Percentiles rank a stretch among this genome's conserved stretches.
Conservation (phyloP, 345 rosid species). For the Sisymbrium irio region DNA sequence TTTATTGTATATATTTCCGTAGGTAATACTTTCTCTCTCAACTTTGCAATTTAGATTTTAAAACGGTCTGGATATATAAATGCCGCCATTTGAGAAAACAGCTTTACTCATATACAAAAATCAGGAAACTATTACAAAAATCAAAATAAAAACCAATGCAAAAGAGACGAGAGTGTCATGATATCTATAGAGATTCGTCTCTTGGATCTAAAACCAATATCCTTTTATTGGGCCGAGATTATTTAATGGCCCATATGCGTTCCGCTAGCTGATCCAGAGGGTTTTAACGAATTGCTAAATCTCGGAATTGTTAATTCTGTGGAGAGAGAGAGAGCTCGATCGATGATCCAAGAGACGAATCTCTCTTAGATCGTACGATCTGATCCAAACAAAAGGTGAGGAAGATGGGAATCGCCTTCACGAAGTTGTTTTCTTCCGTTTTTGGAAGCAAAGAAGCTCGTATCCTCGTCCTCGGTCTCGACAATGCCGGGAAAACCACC, state of each 20-base stretch:
- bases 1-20: neutral
- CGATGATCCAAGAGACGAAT: constrained; percentile 32
- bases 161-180: neutral
- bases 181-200: too few relatives aligned
- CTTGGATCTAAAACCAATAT: too few relatives aligned
- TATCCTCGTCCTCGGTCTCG: constrained; percentile 88
- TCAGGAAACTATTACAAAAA: neutral
- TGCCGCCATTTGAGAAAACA: neutral
- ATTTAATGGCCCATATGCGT: neutral
- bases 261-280: neutral
- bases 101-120: neutral
- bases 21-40: neutral
- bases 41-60: neutral
- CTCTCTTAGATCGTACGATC: constrained; percentile 36
- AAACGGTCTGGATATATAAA: neutral
- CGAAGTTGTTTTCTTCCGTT: constrained; percentile 70
- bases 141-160: neutral
- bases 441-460: constrained; percentile 80
- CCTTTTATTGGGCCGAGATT: neutral
- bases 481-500: constrained; percentile 92
- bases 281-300: neutral
- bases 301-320: neutral
- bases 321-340: constrained; percentile 17
- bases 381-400: neutral
- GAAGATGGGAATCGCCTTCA: constrained; percentile 72